Evolutionary conservation across 345 rosid genomes (phyloP).

Genomic region (Populus deltoides): DNA sequence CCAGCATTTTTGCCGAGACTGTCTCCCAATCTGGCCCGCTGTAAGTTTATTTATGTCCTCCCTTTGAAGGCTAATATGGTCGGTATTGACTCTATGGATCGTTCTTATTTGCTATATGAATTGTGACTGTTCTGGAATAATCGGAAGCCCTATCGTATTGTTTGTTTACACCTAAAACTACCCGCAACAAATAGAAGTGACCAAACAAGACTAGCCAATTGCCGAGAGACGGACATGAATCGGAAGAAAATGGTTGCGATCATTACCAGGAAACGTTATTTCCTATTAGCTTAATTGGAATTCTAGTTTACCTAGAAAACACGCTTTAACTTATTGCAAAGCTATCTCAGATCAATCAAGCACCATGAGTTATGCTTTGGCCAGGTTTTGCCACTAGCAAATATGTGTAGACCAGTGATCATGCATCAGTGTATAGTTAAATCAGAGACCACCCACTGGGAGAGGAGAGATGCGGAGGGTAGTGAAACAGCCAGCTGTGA

Average conservation of each 20-base stretch:
- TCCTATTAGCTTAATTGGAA: too few species aligned
- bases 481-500: neutral
- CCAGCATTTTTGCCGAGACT: too few species aligned
- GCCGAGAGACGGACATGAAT: too few species aligned
- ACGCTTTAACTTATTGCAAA: too few species aligned
- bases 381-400: neutral
- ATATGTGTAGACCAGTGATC: neutral
- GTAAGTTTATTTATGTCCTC: neutral
- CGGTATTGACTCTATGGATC: neutral
- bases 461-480: neutral
- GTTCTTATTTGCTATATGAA: neutral
- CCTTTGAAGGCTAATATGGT: neutral
- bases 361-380: neutral
- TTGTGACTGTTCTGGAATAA: neutral
- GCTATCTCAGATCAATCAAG: too few species aligned
- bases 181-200: neutral
- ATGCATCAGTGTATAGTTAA: neutral
- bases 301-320: too few species aligned
- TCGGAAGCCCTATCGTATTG: neutral
- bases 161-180: neutral
- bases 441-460: neutral
- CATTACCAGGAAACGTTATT: too few species aligned
- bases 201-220: too few species aligned
- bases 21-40: too few species aligned
- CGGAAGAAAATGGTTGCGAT: too few species aligned